A percentile compares a stretch with the other conserved stretches of the same genome.
These are phyloP conservation scores for Saturnispora kantuleensis DNA, from an alignment of 805 yeast genomes.

Conservation along the genomic window DNA sequence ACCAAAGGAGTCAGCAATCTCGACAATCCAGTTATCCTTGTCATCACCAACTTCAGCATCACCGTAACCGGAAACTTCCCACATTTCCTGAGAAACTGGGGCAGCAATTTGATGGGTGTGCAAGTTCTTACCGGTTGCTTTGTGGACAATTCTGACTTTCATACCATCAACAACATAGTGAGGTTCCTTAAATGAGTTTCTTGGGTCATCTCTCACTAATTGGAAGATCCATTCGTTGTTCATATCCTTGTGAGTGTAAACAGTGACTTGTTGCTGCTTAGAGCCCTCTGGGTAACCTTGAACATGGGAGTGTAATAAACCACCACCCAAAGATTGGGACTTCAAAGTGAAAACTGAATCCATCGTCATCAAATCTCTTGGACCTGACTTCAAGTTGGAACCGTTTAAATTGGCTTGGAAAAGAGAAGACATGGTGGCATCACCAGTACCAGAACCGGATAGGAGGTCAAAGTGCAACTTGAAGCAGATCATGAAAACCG, in stretches of 20 bases:
- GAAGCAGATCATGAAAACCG: conserved; percentile 64
- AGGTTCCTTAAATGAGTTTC: conserved; percentile 25
- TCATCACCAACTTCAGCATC: conserved; percentile 58
- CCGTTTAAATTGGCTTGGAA: conserved; percentile 72
- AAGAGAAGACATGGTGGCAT: conserved; percentile 54
- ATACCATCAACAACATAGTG: conserved; percentile 49
- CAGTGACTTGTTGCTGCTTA: conserved; percentile 87
- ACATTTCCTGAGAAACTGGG: conserved; percentile 53
- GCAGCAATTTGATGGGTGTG: conserved; percentile 79
- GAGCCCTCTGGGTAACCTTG: conserved; percentile 88
- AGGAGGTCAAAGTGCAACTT: conserved; percentile 71
- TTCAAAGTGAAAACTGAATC: conserved; percentile 53
- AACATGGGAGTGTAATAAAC: conserved; percentile 78
- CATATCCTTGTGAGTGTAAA: conserved; percentile 78
- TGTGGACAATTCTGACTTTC: conserved; percentile 63
- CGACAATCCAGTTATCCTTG: conserved; percentile 87
- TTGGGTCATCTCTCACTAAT: conserved; percentile 39
- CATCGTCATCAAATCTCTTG: conserved; percentile 50
- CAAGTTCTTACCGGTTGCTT: conserved; percentile 58
- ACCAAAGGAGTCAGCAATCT: conserved; percentile 57
- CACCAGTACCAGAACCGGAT: conserved; percentile 77
- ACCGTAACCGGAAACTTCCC: conserved; percentile 88
- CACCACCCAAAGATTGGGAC: conserved; percentile 63
- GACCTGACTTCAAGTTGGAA: conserved; percentile 51
- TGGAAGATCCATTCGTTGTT: conserved; percentile 79